Evolutionary conservation across 768 basidiomycete genomes (phyloP), one percentile per base, ranked within the genome.

Genomic region (Arthromyces matolae): DNA sequence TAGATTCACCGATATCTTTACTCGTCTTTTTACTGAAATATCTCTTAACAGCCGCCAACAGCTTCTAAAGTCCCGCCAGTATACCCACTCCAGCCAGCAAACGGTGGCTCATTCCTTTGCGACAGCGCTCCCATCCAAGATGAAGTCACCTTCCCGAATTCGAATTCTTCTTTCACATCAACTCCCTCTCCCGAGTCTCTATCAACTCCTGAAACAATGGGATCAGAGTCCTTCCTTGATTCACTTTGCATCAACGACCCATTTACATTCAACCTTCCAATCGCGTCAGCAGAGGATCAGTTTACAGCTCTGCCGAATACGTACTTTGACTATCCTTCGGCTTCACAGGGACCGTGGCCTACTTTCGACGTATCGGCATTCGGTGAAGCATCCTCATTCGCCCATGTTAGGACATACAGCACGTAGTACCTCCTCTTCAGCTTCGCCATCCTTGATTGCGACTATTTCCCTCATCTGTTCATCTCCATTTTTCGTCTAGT

Each of bases 11-110:
- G 13, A 33, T 39, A n/a, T 29, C 18, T 36, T 44, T 18, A 35
- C 42, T 27, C 7, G 40, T 8, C 19, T 25, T 18, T 18, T 39
- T 34, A 40, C 48, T 25, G 25, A 50, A 19, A 29, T 32, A 14
- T 14, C 19, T 20, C 47, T 45, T n/a, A n/a, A 16, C 50, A 72
- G 69, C 56, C 60, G 9, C 61, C 65, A 2, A 60, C 58, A 36
- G 49, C 50, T 25, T 37, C 56, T 20, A 60, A 46, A 36, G 60
- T 68, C 28, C 19, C 46, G 28, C 28, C 35, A n/a, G 35, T 10
- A 37, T 33, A 20, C 12, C 33, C 43, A 18, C 4, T 16, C 20
- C 28, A 25, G 22, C 19, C 45, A 9, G 18, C 36, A 4, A 20
- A 39, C 22, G 23, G 33, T 12, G 25, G 37, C 8, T 41, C 40